phyloP scores from a whole-genome alignment of 2,329 filamentous ascomycete genomes.

The Hirsutella rhossiliensis region DNA sequence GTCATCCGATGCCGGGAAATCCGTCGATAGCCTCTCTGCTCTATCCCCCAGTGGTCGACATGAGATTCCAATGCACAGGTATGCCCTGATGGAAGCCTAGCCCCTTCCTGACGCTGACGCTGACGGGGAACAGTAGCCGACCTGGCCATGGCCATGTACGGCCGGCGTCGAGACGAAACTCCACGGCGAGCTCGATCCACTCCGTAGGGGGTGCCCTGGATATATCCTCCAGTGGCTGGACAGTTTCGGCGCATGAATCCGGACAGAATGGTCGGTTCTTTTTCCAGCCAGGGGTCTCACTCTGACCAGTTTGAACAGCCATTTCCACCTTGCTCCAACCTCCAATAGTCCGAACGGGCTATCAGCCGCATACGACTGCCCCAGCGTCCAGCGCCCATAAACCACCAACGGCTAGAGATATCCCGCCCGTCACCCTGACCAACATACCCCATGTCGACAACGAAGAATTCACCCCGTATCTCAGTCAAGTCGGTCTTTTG shows the following conservation, averaged over 20 bases:
- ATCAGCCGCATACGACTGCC: conserved; percentile 65
- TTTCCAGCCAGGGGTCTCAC: not conserved
- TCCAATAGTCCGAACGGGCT: conserved; percentile 78
- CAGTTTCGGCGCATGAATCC: conserved; percentile 52
- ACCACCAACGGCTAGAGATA: conserved; percentile 76
- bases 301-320: conserved; percentile 32
- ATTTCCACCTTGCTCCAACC: conserved; percentile 91
- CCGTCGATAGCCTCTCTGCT: conserved; percentile 51
- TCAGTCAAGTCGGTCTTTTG: conserved; percentile 72
- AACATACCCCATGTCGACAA: conserved; percentile 75
- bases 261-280: conserved; percentile 61
- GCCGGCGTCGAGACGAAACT: conserved; percentile 53
- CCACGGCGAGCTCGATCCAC: conserved; percentile 75
- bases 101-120: conserved; percentile 8
- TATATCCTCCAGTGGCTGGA: conserved; percentile 44
- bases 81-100: conserved; percentile 4
- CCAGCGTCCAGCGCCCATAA: conserved; percentile 62
- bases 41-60: conserved; percentile 35
- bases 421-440: conserved; percentile 82
- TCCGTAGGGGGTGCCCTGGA: conserved; percentile 81
- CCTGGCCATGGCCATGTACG: conserved; percentile 34
- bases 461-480: conserved; percentile 71
- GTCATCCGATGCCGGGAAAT: conserved; percentile 47
- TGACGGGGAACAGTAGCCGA: conserved; percentile 17
- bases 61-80: conserved; percentile 52